A percentile compares a stretch with the other conserved stretches of the same genome.
Evolutionary conservation across 441 rosid species (phyloP).

Genomic region (Syzygium syzygioides): DNA sequence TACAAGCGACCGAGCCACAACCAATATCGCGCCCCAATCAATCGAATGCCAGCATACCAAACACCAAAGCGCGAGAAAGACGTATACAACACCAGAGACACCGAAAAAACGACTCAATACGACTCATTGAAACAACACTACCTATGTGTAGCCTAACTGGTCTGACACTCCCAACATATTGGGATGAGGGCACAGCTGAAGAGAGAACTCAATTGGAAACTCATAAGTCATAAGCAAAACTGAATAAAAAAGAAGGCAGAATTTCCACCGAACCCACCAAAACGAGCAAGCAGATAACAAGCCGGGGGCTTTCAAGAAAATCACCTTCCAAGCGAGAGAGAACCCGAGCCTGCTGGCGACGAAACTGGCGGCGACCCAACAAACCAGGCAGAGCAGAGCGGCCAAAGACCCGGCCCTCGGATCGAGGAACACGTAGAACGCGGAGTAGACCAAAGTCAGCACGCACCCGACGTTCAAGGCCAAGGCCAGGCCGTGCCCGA

Average conservation of each 20-base stretch:
- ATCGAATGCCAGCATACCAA: neutral
- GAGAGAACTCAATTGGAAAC: neutral
- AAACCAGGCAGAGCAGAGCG: constrained; percentile 39
- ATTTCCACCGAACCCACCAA: neutral
- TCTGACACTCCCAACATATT: neutral
- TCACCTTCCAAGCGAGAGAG: constrained; percentile 61
- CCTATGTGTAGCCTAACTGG: neutral
- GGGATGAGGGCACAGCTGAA: neutral
- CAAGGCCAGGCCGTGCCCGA: constrained; percentile 21
- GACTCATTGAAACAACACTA: neutral
- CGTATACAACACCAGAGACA: neutral
- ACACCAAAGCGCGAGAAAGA: neutral
- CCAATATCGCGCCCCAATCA: neutral
- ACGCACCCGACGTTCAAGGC: constrained; percentile 46
- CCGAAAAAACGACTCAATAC: neutral
- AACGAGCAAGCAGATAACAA: neutral
- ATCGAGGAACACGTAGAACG: constrained; percentile 43
- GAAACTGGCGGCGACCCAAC: constrained; percentile 38
- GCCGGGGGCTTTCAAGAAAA: neutral
- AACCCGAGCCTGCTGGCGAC: constrained; percentile 38
- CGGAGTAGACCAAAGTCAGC: constrained; percentile 32
- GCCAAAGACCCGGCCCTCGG: constrained; percentile 52
- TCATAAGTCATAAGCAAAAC: neutral
- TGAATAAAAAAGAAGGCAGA: neutral
- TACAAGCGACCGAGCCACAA: neutral